Conservation (phyloP, 495 filamentous ascomycete genomes). For the Amniculicola lignicola region DNA sequence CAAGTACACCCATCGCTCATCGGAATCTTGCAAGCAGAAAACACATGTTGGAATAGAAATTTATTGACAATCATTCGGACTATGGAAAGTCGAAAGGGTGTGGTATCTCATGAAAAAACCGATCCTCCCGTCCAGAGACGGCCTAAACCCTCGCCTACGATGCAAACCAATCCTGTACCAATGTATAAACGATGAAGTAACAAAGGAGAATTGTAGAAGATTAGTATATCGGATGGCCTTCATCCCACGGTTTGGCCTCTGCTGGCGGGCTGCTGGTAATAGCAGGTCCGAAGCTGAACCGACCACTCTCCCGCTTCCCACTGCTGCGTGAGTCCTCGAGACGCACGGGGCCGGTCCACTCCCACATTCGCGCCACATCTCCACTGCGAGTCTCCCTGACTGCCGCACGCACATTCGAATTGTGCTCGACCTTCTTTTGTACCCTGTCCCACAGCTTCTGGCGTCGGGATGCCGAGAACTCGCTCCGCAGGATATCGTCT, state of each 20-base stretch:
- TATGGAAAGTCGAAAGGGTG: constrained; percentile 9
- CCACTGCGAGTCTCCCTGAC: constrained; percentile 79
- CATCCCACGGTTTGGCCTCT: constrained; percentile 24
- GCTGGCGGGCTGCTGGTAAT: constrained; percentile 21
- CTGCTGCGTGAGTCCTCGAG: constrained; percentile 40
- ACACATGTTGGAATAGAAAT: too few species aligned
- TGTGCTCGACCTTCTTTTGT: constrained; percentile 78
- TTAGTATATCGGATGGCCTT: constrained; percentile 37
- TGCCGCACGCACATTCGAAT: constrained; percentile 83
- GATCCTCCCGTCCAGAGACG: background rate
- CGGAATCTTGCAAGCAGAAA: too few species aligned
- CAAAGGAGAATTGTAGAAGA: too few species aligned
- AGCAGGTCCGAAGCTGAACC: constrained; percentile 42
- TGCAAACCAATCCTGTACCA: background rate
- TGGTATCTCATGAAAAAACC: constrained; percentile 16
- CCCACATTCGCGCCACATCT: constrained; percentile 87
- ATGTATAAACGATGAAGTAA: too few species aligned
- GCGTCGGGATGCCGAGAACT: constrained; percentile 69
- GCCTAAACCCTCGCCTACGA: background rate
- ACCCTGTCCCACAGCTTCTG: constrained; percentile 80
- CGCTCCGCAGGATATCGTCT: constrained; percentile 82
- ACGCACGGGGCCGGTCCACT: constrained; percentile 78
- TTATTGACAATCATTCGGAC: too few species aligned
- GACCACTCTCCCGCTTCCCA: constrained; percentile 49
- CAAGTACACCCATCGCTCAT: too few species aligned